Conservation (phyloP, 768 basidiomycete species). For the Agaricus bisporus region DNA sequence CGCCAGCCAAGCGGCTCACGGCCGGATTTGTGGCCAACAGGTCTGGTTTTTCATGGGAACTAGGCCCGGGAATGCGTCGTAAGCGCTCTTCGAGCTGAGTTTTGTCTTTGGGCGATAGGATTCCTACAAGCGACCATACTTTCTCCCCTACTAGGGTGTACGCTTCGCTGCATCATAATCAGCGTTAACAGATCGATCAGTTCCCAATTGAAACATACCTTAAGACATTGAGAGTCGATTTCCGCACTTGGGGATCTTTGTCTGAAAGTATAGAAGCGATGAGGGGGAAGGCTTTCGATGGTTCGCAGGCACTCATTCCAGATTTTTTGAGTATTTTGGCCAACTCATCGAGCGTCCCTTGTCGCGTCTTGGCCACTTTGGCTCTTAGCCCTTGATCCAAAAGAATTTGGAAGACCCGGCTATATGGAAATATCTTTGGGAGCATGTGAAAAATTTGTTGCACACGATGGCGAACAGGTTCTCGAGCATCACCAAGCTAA, state of each 20-base stretch:
- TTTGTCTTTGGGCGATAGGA: constrained; percentile 78
- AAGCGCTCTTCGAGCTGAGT: constrained; percentile 89
- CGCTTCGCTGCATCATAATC: constrained; percentile 51
- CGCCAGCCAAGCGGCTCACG: constrained; percentile 48
- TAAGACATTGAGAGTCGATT: constrained; percentile 75
- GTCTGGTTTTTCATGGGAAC: constrained; percentile 37
- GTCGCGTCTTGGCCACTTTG: constrained; percentile 88
- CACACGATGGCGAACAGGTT: constrained; percentile 73
- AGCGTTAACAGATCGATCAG: constrained; percentile 7
- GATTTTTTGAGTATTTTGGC: constrained; percentile 72
- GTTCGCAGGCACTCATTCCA: constrained; percentile 78
- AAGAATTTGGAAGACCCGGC: constrained; percentile 82
- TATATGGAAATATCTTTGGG: constrained; percentile 89
- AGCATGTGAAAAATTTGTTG: constrained; percentile 80
- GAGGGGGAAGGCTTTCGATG: constrained; percentile 69
- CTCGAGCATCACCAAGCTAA: constrained; percentile 90
- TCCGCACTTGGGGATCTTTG: constrained; percentile 84
- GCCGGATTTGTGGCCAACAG: constrained; percentile 25
- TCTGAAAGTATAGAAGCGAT: constrained; percentile 81
- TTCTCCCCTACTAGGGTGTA: constrained; percentile 82
- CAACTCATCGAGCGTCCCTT: constrained; percentile 82
- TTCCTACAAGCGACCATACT: constrained; percentile 74
- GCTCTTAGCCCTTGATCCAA: constrained; percentile 86
- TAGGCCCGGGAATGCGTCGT: constrained; percentile 71
- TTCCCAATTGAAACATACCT: constrained; percentile 44